phyloP scores from a whole-genome alignment of 176 grass and related monocot genomes.

The Oryza rufipogon region DNA sequence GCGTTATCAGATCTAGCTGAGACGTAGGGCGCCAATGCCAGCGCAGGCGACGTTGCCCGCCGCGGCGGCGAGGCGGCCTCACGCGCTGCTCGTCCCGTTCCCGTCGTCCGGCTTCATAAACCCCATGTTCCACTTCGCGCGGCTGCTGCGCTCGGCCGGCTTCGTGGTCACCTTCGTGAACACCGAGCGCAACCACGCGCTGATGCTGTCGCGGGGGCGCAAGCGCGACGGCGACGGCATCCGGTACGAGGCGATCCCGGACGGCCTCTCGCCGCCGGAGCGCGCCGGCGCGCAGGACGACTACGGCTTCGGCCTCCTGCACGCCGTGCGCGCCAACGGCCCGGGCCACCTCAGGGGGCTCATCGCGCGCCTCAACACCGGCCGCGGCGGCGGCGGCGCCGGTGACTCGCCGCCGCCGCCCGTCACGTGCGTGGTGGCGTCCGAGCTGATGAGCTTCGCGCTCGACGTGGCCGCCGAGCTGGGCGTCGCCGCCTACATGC shows the following conservation, averaged over 20 bases:
- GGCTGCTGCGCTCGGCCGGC: slow-evolving; percentile 12
- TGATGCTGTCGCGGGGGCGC: not conserved
- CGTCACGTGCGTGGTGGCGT: slow-evolving; percentile 8
- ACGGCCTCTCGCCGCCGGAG: slow-evolving; percentile 7
- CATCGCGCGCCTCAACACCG: not conserved
- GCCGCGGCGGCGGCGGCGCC: not conserved
- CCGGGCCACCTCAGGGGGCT: not conserved
- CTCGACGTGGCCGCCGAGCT: not conserved
- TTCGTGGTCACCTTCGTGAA: slow-evolving; percentile 30
- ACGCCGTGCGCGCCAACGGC: not conserved
- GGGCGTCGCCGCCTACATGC: slow-evolving; percentile 3
- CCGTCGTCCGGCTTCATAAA: not conserved
- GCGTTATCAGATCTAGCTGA: too few relatives aligned
- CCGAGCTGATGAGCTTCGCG: slow-evolving; percentile 8
- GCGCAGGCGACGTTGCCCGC: not conserved
- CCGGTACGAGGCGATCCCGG: slow-evolving; percentile 7
- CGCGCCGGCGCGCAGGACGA: not conserved
- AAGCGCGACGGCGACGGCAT: not conserved
- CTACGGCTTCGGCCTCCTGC: not conserved
- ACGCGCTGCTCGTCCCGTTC: slow-evolving; percentile 8
- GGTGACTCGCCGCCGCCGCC: not conserved
- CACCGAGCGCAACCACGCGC: slow-evolving; percentile 18
- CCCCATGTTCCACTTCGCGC: not conserved
- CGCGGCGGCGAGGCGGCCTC: not conserved
- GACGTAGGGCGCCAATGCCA: not conserved